phyloP scores from a whole-genome alignment of 805 yeast genomes.

The Clavispora phyllophila region DNA sequence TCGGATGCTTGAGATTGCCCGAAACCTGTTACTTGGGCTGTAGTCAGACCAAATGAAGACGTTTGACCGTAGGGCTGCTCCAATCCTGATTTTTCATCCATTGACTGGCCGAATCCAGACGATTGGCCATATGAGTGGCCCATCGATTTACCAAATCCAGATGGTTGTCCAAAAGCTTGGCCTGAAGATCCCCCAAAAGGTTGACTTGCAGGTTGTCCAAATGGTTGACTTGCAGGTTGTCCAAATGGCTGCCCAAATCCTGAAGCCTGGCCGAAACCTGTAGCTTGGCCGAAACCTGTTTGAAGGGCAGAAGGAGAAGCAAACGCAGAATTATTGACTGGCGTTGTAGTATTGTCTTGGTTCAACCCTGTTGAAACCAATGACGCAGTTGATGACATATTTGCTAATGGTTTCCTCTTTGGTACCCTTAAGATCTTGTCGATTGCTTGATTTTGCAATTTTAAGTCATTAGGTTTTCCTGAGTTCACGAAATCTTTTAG shows the following conservation, averaged over 20 bases:
- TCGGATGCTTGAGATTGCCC: too few relatives aligned
- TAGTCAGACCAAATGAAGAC: not conserved
- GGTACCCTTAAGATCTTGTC: not conserved
- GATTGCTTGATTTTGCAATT: not conserved
- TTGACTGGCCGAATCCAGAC: not conserved
- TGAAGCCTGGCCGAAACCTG: not conserved
- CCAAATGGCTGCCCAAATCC: not conserved
- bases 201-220: constrained; percentile 1
- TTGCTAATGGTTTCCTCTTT: not conserved
- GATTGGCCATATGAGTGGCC: not conserved
- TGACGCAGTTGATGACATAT: not conserved
- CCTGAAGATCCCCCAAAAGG: not conserved
- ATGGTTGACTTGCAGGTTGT: not conserved
- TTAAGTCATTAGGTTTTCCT: constrained; percentile 30
- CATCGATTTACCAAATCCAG: not conserved
- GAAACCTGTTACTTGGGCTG: too few relatives aligned
- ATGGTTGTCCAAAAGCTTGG: not conserved
- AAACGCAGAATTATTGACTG: too few relatives aligned
- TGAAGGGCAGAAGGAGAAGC: too few relatives aligned
- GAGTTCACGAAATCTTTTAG: constrained; percentile 27
- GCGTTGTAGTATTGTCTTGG: too few relatives aligned
- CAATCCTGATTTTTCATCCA: too few relatives aligned
- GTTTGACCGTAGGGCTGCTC: not conserved
- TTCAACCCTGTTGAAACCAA: not conserved
- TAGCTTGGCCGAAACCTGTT: too few relatives aligned